phyloP scores from a whole-genome alignment of 495 filamentous ascomycete species.

The Aspergillus cavernicola region DNA sequence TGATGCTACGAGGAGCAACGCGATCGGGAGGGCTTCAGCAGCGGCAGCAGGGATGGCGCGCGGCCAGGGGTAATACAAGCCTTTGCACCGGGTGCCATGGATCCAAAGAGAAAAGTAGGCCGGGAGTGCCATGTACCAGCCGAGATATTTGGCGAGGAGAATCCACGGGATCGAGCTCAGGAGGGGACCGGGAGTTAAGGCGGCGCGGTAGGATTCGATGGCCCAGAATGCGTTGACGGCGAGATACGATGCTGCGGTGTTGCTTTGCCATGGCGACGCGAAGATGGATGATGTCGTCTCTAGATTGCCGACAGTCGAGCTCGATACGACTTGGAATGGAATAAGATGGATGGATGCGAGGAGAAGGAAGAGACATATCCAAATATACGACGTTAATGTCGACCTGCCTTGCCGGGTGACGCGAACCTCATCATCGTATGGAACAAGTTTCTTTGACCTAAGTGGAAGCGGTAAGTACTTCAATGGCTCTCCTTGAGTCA shows the following conservation, averaged over 20 bases:
- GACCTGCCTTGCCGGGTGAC: background rate
- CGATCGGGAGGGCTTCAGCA: conserved; percentile 3
- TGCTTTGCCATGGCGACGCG: background rate
- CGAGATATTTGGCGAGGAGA: conserved; percentile 5
- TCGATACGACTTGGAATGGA: background rate
- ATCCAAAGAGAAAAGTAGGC: conserved; percentile 19
- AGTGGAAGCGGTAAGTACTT: background rate
- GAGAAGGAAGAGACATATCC: conserved; percentile 7
- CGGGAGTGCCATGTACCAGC: conserved; percentile 11
- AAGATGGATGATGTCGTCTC: background rate
- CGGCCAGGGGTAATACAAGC: conserved; percentile 19
- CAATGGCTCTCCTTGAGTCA: background rate
- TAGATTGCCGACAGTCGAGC: background rate
- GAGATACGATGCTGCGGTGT: background rate
- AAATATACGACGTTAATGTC: background rate
- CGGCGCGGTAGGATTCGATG: conserved; percentile 19
- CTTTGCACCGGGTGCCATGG: background rate
- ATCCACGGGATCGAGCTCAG: conserved; percentile 14
- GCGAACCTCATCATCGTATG: conserved; percentile 8
- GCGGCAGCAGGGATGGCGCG: conserved; percentile 12
- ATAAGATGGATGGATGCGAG: conserved; percentile 5
- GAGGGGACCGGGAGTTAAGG: conserved; percentile 6
- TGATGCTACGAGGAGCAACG: background rate
- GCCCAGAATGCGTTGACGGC: conserved; percentile 15
- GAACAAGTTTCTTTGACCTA: background rate